Percentiles rank a stretch among this genome's conserved stretches.
Evolutionary conservation across 495 filamentous ascomycete genomes (phyloP).

Genomic region (Delitschia confertaspora): DNA sequence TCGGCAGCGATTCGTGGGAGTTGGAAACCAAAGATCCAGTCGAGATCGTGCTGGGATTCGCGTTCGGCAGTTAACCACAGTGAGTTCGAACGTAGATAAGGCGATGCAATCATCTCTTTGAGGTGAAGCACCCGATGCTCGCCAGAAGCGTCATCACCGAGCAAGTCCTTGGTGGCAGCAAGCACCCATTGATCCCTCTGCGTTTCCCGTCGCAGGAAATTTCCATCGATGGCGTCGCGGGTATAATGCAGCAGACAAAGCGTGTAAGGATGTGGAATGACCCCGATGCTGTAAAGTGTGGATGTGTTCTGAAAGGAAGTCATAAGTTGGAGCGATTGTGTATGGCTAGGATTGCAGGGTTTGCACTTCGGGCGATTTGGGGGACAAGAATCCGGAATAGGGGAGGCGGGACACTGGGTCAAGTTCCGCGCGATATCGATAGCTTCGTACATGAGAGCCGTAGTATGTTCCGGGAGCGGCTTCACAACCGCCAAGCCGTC

Average conservation of each 20-base stretch:
- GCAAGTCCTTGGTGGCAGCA: slow-evolving; percentile 59
- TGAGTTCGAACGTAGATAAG: slow-evolving; percentile 48
- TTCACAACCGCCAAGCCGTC: slow-evolving; percentile 71
- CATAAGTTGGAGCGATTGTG: slow-evolving; percentile 35
- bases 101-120: slow-evolving; percentile 72
- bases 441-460: slow-evolving; percentile 60
- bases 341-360: slow-evolving; percentile 55
- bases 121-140: slow-evolving; percentile 58
- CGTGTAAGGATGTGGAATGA: slow-evolving; percentile 86
- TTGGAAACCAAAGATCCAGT: slow-evolving; percentile 84
- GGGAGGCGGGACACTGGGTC: slow-evolving; percentile 59
- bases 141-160: slow-evolving; percentile 51
- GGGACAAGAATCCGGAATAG: slow-evolving; percentile 71
- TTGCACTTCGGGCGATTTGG: slow-evolving; percentile 67
- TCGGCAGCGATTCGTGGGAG: slow-evolving; percentile 52
- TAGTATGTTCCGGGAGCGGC: slow-evolving; percentile 62
- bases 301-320: slow-evolving; percentile 32
- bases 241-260: slow-evolving; percentile 51
- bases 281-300: slow-evolving; percentile 68
- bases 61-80: slow-evolving; percentile 78
- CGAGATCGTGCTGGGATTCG: slow-evolving; percentile 52
- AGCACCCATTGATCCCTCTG: slow-evolving; percentile 73
- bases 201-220: slow-evolving; percentile 65
- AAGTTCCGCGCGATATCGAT: slow-evolving; percentile 63
- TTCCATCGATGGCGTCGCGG: slow-evolving; percentile 47